Evolutionary conservation across 2,329 filamentous ascomycete genomes (phyloP).

Genomic region (Pseudogymnoascus destructans): DNA sequence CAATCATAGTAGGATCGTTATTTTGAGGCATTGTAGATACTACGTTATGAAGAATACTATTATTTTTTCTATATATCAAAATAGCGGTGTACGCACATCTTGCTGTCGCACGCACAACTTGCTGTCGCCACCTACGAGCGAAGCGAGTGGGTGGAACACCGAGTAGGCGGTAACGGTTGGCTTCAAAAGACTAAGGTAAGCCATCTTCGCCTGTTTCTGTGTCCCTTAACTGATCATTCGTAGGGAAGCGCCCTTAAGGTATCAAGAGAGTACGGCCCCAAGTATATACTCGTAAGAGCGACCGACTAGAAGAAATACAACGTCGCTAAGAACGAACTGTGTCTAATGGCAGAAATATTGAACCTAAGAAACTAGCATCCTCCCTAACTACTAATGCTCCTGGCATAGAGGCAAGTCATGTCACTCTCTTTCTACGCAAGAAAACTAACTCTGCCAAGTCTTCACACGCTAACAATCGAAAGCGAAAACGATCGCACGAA

Average conservation of each 20-base stretch:
- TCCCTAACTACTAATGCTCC: conserved; percentile 16
- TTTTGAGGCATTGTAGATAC: too few species aligned
- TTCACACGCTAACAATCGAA: conserved; percentile 15
- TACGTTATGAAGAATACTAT: too few species aligned
- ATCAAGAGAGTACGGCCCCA: conserved; percentile 18
- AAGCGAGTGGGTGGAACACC: too few species aligned
- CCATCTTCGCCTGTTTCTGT: conserved; percentile 12
- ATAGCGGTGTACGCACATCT: too few species aligned
- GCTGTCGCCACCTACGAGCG: too few species aligned
- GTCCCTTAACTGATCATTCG: conserved; percentile 18
- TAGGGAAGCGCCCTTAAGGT: conserved; percentile 17
- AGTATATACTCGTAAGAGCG: conserved; percentile 14
- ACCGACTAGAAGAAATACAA: conserved; percentile 12
- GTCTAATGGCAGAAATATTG: conserved; percentile 15
- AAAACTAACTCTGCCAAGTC: conserved; percentile 18
- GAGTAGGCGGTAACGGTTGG: conserved; percentile 16
- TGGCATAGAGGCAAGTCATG: conserved; percentile 12
- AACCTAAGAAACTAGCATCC: conserved; percentile 15
- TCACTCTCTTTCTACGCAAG: conserved; percentile 14
- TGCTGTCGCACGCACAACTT: too few species aligned
- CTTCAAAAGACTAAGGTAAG: conserved; percentile 17
- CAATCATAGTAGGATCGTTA: too few species aligned
- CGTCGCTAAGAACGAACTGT: conserved; percentile 13
- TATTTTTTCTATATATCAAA: too few species aligned
- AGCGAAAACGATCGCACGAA: too few species aligned